Base-by-base conservation (phyloP, 1,284 basidiomycete genomes). In the Leccinum griseonigrum region DNA sequence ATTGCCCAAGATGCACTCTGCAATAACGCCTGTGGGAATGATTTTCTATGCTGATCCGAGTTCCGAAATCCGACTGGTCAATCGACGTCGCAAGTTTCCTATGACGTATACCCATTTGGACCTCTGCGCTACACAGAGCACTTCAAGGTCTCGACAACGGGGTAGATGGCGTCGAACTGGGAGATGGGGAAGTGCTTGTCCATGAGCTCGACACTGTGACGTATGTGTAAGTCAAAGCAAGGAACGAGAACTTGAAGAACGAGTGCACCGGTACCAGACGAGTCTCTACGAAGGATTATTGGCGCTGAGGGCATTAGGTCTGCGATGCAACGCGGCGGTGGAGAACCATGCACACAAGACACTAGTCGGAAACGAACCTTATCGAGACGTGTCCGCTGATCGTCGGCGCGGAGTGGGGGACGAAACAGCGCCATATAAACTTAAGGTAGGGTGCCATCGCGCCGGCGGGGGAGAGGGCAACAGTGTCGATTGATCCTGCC, bases 171-270 rank as follows among this genome's bases (percentile, higher is more conserved):
- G 32, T 18, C 16, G 16, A 40, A 6, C 16, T 40, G 79, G 1
- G 78, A 75, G 60, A 90, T 78, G 8, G 88, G 84, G 60, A 91
- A 81, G 73, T 85, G 85, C 68, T 85, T 82, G 75, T 91, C 81
- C 32, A 34, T 34, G 66, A 87, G 80, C 75, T 94, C 92, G 66
- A 94, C 88, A 74, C 93, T 94, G 80, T 90, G 88, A 13, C 90
- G 86, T 82, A 57, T 34, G 43, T 22, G 38, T 40, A n/a, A 31
- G 38, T 53, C 8, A 60, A 2, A 31, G n/a, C 28, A 46, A 52
- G 32, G 34, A 51, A 51, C n/a, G n/a, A 43, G n/a, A 26, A 26
- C 22, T 26, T 26, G 22, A 43, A 32, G 22, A 46, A 2, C 0
- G 14, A 40, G 62, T 68, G 61, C 59, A 82, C 86, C 89, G 10